Percentiles rank a stretch among this genome's conserved stretches.
Conservation (phyloP, 768 basidiomycete genomes). For the Auriscalpium vulgare region DNA sequence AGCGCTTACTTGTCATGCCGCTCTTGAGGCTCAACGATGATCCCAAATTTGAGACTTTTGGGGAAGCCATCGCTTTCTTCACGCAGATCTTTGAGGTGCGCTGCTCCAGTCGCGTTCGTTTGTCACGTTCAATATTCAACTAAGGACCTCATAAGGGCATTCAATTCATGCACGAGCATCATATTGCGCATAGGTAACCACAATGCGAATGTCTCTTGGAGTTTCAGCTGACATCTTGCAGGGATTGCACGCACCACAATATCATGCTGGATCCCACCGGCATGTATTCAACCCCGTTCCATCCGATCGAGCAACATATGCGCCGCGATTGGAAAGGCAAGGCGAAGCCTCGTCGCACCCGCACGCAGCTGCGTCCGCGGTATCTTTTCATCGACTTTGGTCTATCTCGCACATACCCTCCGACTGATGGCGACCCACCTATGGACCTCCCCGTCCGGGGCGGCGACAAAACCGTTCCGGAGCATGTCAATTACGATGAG, state of each 20-base stretch:
- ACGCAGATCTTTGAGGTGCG: slow-evolving; percentile 17
- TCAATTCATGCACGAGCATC: slow-evolving; percentile 16
- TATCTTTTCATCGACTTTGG: slow-evolving; percentile 33
- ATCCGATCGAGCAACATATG: slow-evolving; percentile 13
- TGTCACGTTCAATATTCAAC: not conserved
- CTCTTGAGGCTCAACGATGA: slow-evolving; percentile 20
- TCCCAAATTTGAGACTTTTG: slow-evolving; percentile 17
- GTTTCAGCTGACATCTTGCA: no score
- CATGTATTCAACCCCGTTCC: slow-evolving; percentile 22
- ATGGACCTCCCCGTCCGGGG: slow-evolving; percentile 26
- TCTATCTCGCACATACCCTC: slow-evolving; percentile 26
- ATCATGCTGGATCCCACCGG: slow-evolving; percentile 22
- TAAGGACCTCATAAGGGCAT: slow-evolving; percentile 17
- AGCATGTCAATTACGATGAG: slow-evolving; percentile 15
- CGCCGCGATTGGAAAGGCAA: slow-evolving; percentile 15
- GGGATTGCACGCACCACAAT: slow-evolving; percentile 9
- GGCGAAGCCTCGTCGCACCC: slow-evolving; percentile 19
- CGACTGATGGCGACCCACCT: slow-evolving; percentile 17
- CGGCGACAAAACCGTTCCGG: slow-evolving; percentile 34
- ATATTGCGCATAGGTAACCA: slow-evolving; percentile 25
- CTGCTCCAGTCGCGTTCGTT: not conserved
- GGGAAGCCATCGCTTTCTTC: slow-evolving; percentile 19
- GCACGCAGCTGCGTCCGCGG: slow-evolving; percentile 22
- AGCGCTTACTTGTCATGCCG: slow-evolving; percentile 18
- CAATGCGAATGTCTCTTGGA: no score